Base-by-base conservation (phyloP, 108 stramenopile species). In the Parietichytrium sp. region DNA sequence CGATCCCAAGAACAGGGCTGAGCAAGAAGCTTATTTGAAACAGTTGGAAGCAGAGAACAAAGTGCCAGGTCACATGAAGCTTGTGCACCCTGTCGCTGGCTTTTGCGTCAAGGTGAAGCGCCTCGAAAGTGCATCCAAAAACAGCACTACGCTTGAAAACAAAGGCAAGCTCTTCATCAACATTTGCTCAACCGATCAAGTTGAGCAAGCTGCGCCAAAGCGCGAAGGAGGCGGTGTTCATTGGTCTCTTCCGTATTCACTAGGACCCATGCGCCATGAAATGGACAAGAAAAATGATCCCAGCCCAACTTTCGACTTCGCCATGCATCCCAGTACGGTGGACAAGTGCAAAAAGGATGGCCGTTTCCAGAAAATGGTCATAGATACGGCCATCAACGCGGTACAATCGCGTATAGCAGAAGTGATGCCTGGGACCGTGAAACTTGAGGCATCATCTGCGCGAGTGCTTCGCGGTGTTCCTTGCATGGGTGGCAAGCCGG, bases 221-320 rank as follows among this genome's bases (percentile, higher is more conserved):
- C 49, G n/a, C 4, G 25, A 8, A 2, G 4, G 54, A 4, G 82
- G 79, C 18, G 86, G 88, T 4, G 52, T 31, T 16, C 80, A 48
- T 23, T 91, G 89, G 89, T 80, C 80, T 12, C 61, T 92, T 3
- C 91, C 91, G 1, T 87, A 88, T 79, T 86, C 89, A 0, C 54
- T 91, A 20, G 90, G 90, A 7, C 91, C 90, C 20, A 47, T 88
- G 42, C 84, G 89, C 42, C 89, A 90, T 87, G 91, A 92, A 47
- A 29, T 25, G 0, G 91, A 92, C 81, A 89, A 92, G 61, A 78
- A 77, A 6, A 83, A 50, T 20, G 78, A 51, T 1, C 54, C 42
- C 18, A 51, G 29, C 4, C 38, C 52, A 16, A 80, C 80, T 10
- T 84, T 84, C 29, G 86, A 87, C 31, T 84, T 52, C 52, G 84